Evolutionary conservation across 106 monocot species (phyloP), one percentile per base, ranked within the genome.

Genomic region (Dactylorhiza incarnata): DNA sequence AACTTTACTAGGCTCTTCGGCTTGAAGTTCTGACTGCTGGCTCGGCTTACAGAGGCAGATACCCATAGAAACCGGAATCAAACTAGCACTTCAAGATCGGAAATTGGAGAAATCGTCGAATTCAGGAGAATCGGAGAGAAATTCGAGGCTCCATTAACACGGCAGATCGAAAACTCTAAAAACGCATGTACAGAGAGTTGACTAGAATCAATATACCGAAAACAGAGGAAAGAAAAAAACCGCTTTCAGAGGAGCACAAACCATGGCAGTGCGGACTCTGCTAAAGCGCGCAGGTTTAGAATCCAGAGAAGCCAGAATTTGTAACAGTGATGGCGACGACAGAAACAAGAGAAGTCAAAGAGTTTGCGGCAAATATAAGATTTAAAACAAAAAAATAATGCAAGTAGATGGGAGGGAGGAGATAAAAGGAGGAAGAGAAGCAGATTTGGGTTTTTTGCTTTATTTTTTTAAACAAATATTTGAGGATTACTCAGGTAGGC

Each of bases 11-110:
- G 67, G 71, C 26, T 55, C 15, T 16, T 70, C 69, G 29, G 71
- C 70, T 55, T 72, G 52, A 20, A 43, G 65, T 66, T 76, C 44
- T 69, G 82, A 73, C 46, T 9, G 81, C 75, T 80, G 65, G 76
- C 50, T 73, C 79, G 68, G 78, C 52, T 88, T 90, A 13, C 93
- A 90, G 84, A 88, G 86, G 83, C 93, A 93, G 78, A 85, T 68
- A 22, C 93, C 93, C 93, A 93, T 93, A 81, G 86, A 85, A 77
- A 66, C 68, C 45, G 49, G 79, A 71, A n/a, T n/a, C 66, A 56
- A 54, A 29, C 7, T 22, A 49, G 69, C 26, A 43, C 16, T n/a
- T 19, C 22, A 16, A 23, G 45, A 66, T 53, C 37, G 24, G 61
- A 20, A 16, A 6, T n/a, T 49, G 25, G 7, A 49, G 77, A 15